These are phyloP conservation scores for Pseudonitzschia multistriata DNA, from an alignment of 108 stramenopile genomes.

Conservation along the genomic window DNA sequence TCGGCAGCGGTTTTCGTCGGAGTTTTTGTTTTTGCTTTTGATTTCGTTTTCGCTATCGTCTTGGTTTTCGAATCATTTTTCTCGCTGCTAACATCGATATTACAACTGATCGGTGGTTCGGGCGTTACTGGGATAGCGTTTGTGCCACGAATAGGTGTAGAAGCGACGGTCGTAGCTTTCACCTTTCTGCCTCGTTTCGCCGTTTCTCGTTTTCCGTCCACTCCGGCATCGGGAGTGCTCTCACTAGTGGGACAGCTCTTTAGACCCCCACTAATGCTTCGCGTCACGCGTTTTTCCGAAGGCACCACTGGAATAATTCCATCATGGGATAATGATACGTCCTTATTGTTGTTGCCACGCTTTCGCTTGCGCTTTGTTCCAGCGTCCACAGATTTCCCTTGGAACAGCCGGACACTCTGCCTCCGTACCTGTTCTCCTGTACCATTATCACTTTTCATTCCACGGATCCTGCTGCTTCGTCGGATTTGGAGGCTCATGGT, in stretches of 20 bases:
- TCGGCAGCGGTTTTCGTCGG: not conserved
- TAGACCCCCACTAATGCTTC: not conserved
- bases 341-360: not conserved
- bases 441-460: not conserved
- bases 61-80: not conserved
- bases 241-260: not conserved
- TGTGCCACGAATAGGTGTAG: not conserved
- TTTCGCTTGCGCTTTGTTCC: too few relatives aligned
- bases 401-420: conserved; percentile 4
- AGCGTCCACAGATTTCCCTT: not conserved
- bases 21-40: conserved; percentile 7
- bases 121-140: conserved; percentile 17
- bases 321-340: not conserved
- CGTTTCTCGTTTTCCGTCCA: not conserved
- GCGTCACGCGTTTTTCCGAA: not conserved
- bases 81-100: not conserved
- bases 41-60: not conserved
- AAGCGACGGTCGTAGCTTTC: not conserved
- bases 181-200: not conserved
- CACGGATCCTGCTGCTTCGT: not conserved
- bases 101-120: not conserved
- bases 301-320: not conserved
- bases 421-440: not conserved
- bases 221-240: not conserved
- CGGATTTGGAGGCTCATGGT: not conserved